These are phyloP conservation scores for Yamadazyma triangularis DNA, from an alignment of 1,139 yeast genomes.

Conservation along the genomic window DNA sequence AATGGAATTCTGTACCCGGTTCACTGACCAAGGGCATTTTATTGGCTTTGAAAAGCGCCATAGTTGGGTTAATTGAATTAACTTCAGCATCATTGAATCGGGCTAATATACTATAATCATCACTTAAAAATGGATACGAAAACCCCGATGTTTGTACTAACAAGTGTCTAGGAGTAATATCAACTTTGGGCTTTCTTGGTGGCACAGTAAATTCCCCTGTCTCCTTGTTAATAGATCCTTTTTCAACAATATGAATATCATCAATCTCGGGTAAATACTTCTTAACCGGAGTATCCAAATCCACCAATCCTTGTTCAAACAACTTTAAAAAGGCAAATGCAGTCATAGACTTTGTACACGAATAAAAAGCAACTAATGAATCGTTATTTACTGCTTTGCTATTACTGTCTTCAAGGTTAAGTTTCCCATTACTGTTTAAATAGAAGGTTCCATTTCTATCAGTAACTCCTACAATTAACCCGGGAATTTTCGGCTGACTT, in stretches of 20 bases:
- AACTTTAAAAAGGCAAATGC: constrained; percentile 43
- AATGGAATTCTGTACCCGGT: constrained; percentile 50
- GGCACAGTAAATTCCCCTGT: constrained; percentile 31
- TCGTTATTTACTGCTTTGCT: constrained; percentile 19
- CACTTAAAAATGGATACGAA: constrained; percentile 38
- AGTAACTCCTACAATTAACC: constrained; percentile 27
- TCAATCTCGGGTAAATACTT: constrained; percentile 38
- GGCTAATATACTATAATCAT: constrained; percentile 9
- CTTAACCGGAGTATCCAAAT: constrained; percentile 39
- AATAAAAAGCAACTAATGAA: constrained; percentile 32
- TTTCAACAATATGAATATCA: constrained; percentile 35
- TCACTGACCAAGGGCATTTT: constrained; percentile 44
- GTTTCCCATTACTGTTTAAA: constrained; percentile 22
- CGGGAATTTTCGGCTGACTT: constrained; percentile 18
- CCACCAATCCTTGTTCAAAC: constrained; percentile 39
- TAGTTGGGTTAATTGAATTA: constrained; percentile 16
- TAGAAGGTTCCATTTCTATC: constrained; percentile 18
- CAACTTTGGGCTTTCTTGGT: constrained; percentile 28
- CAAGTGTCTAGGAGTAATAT: constrained; percentile 45
- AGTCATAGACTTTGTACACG: constrained; percentile 48
- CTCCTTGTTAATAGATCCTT: constrained; percentile 25
- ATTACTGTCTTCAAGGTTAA: constrained; percentile 14
- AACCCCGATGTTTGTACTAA: constrained; percentile 51
- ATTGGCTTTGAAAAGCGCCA: constrained; percentile 22
- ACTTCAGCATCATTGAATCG: constrained; percentile 6